phyloP scores from a whole-genome alignment of 2,329 filamentous ascomycete genomes.

The Chalaropsis thielavioides region DNA sequence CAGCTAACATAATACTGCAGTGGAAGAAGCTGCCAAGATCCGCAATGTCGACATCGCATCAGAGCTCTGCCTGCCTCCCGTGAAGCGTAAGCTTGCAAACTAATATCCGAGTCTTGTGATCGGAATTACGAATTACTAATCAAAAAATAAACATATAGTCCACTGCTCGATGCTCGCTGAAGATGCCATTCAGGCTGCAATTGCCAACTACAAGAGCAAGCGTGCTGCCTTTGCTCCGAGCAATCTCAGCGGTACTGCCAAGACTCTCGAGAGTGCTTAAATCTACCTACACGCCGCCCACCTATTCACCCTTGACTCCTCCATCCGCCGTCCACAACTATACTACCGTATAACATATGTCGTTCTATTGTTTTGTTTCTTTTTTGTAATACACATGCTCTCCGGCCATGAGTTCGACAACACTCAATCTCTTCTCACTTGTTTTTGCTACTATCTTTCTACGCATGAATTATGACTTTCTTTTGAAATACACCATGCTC shows the following conservation, averaged over 20 bases:
- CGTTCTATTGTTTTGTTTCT: background rate
- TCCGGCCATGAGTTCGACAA: background rate
- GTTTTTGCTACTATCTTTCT: background rate
- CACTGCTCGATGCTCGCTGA: conserved; percentile 88
- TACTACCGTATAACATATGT: background rate
- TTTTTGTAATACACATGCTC: background rate
- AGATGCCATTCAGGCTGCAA: conserved; percentile 82
- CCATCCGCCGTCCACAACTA: background rate
- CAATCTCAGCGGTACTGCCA: conserved; percentile 60
- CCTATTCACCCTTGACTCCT: background rate
- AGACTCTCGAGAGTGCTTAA: conserved; percentile 15
- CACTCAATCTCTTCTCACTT: background rate
- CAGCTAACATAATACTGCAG: conserved; percentile 18
- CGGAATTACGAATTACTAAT: background rate
- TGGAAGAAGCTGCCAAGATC: conserved; percentile 84
- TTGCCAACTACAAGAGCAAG: conserved; percentile 81
- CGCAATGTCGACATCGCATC: conserved; percentile 97
- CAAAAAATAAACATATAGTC: conserved; percentile 34
- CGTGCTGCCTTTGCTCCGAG: conserved; percentile 43
- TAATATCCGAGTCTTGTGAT: background rate
- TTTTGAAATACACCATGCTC: background rate
- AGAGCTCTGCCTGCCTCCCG: conserved; percentile 77
- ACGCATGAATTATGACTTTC: background rate
- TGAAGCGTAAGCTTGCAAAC: conserved; percentile 52
- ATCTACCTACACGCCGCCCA: background rate